Percentiles rank a stretch among this genome's conserved stretches.
Evolutionary conservation across 2,329 filamentous ascomycete species (phyloP).

Genomic region (Trichophyton simii): DNA sequence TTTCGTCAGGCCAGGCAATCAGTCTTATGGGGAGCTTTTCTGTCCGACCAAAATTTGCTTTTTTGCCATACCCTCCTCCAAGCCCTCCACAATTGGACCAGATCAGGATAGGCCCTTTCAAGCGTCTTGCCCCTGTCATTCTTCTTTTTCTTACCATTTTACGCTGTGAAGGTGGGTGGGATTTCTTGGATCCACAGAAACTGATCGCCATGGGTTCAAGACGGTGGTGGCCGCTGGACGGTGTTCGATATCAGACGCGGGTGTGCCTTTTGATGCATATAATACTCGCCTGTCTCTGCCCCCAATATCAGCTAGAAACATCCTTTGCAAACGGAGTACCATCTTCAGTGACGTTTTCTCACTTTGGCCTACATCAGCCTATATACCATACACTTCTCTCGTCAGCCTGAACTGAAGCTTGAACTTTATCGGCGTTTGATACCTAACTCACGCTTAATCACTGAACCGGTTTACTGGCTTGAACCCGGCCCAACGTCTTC

Average conservation of each 20-base stretch:
- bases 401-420: background rate
- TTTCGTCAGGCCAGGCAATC: background rate
- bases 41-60: conserved; percentile 2
- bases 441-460: background rate
- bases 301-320: background rate
- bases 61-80: conserved; percentile 4
- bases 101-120: conserved; percentile 2
- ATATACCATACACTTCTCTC: background rate
- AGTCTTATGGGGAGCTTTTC: conserved; percentile 3
- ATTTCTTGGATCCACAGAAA: conserved; percentile 1
- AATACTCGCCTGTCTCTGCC: background rate
- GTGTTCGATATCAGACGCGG: background rate
- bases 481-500: background rate
- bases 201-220: background rate
- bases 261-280: background rate
- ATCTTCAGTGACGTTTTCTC: background rate
- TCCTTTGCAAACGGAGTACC: background rate
- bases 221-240: background rate
- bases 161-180: background rate
- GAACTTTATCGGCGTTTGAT: background rate
- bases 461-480: background rate
- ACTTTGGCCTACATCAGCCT: background rate
- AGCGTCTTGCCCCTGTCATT: conserved; percentile 5
- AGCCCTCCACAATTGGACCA: background rate
- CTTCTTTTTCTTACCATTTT: background rate